Conservation (phyloP, 1,284 basidiomycete genomes). For the Polyporus tsugae region DNA sequence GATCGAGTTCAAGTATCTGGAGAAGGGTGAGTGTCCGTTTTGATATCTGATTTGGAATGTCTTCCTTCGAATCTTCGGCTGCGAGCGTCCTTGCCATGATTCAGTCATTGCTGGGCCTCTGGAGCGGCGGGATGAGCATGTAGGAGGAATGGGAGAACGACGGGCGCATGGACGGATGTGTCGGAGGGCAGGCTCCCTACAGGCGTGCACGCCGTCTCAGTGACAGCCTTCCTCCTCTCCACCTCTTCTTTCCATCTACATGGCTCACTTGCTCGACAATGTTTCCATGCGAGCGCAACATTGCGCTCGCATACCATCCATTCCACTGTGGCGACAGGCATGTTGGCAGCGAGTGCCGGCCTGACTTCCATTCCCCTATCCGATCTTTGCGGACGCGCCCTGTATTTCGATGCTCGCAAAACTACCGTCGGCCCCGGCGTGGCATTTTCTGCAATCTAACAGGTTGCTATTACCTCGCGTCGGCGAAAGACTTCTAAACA, state of each 20-base stretch:
- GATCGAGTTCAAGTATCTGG: slow-evolving; percentile 81
- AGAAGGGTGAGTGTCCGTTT: slow-evolving; percentile 65
- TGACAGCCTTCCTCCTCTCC: neutral
- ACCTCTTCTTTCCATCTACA: neutral
- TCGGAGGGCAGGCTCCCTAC: neutral
- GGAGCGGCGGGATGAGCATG: neutral
- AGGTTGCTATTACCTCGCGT: too few species aligned
- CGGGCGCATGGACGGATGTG: neutral
- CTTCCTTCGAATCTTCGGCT: neutral
- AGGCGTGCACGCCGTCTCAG: neutral
- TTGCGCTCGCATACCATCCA: neutral
- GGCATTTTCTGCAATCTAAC: too few species aligned
- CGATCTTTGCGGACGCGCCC: neutral
- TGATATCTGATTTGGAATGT: slow-evolving; percentile 10
- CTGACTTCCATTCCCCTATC: slow-evolving; percentile 3
- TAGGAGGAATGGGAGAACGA: neutral
- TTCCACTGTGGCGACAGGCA: neutral
- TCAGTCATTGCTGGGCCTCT: neutral
- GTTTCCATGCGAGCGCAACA: neutral
- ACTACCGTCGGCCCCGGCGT: too few species aligned
- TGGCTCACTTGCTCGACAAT: neutral
- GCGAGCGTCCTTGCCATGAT: neutral
- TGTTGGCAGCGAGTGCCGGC: neutral
- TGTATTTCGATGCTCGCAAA: neutral
- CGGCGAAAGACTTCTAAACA: too few species aligned